Evolutionary conservation across 75 land plant genomes (phyloP).

Genomic region (Sequoia sempervirens): DNA sequence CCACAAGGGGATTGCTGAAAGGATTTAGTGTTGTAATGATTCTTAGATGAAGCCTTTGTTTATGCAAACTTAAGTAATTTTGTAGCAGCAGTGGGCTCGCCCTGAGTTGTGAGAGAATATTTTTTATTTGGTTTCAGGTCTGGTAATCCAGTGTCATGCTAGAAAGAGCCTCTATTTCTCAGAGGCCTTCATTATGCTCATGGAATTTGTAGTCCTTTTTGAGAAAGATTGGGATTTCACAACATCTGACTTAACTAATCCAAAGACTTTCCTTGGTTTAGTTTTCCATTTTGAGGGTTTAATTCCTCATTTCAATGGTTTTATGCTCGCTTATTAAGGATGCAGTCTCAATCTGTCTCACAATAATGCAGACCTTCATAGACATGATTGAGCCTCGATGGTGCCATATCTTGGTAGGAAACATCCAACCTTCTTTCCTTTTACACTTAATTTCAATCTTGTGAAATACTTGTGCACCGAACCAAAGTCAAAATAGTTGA

Average conservation of each 20-base stretch:
- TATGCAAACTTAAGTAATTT: not conserved
- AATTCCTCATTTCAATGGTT: not conserved
- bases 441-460: not conserved
- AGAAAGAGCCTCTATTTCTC: not conserved
- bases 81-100: not conserved
- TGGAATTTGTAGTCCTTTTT: not conserved
- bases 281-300: not conserved
- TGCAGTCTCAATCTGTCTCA: not conserved
- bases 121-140: not conserved
- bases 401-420: not conserved
- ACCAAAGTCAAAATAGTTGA: not conserved
- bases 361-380: not conserved
- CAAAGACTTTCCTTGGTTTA: not conserved
- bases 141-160: not conserved
- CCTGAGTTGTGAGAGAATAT: not conserved
- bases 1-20: not conserved
- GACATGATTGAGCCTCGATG: not conserved
- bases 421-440: not conserved
- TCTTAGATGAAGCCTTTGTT: not conserved
- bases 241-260: not conserved
- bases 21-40: not conserved
- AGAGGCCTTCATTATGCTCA: not conserved
- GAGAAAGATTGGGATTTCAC: not conserved
- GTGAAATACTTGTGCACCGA: not conserved
- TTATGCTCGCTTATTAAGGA: not conserved